Percentiles rank a stretch among this genome's conserved stretches.
Evolutionary conservation across 225 moss, liverwort and hornwort genomes (phyloP).

Genomic region (Bryum argenteum): DNA sequence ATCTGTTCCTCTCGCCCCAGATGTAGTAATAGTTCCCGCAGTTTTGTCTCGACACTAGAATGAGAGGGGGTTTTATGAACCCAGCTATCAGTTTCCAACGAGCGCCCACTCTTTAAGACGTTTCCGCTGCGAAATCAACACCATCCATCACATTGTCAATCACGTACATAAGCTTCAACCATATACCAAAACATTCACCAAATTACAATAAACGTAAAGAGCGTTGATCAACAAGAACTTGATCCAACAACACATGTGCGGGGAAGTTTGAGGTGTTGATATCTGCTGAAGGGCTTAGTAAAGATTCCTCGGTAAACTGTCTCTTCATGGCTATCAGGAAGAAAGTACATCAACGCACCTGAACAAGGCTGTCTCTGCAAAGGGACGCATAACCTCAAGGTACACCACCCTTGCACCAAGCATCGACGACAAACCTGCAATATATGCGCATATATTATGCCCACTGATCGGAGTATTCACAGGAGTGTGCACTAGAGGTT

Average conservation of each 20-base stretch:
- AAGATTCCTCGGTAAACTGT: background rate
- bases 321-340: background rate
- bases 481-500: background rate
- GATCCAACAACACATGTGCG: background rate
- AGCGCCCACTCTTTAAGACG: slow-evolving; percentile 58
- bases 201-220: background rate
- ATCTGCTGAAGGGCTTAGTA: background rate
- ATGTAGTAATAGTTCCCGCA: slow-evolving; percentile 61
- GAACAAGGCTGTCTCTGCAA: slow-evolving; percentile 85
- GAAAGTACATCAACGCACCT: slow-evolving; percentile 51
- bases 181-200: slow-evolving; percentile 3
- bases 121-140: slow-evolving; percentile 65
- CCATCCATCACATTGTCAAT: slow-evolving; percentile 23
- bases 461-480: slow-evolving; percentile 7
- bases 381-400: slow-evolving; percentile 95
- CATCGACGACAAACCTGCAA: slow-evolving; percentile 90
- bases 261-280: background rate
- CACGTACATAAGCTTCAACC: slow-evolving; percentile 2
- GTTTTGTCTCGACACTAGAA: slow-evolving; percentile 70
- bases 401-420: slow-evolving; percentile 89
- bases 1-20: slow-evolving; percentile 73
- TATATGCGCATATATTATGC: background rate
- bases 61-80: slow-evolving; percentile 61
- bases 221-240: background rate
- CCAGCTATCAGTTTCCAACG: slow-evolving; percentile 74